Conservation (phyloP, 2,329 filamentous ascomycete genomes). For the Ilyonectria sp. region DNA sequence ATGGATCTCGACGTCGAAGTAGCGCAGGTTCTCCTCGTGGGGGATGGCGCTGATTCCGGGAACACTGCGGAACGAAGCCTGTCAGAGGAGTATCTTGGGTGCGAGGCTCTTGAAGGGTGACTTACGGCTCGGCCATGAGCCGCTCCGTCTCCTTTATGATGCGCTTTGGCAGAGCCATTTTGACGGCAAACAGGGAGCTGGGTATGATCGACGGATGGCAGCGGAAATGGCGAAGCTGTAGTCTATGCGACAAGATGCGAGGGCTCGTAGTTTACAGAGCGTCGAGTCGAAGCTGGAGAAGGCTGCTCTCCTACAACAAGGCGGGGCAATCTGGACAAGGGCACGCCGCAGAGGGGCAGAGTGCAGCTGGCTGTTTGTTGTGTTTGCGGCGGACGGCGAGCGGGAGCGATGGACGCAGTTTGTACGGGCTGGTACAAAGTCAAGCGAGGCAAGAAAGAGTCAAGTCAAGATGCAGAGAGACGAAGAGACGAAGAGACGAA, state of each 20-base stretch:
- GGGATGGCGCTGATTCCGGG: slow-evolving; percentile 96
- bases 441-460: slow-evolving; percentile 2
- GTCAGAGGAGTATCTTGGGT: slow-evolving; percentile 38
- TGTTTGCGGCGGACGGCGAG: neutral
- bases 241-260: neutral
- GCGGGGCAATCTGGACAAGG: slow-evolving; percentile 22
- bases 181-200: slow-evolving; percentile 1
- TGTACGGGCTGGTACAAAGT: neutral
- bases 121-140: slow-evolving; percentile 95
- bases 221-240: neutral
- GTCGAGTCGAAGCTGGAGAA: slow-evolving; percentile 21
- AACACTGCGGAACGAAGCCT: slow-evolving; percentile 71
- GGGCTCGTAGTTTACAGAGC: slow-evolving; percentile 16
- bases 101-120: slow-evolving; percentile 29
- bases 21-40: slow-evolving; percentile 96
- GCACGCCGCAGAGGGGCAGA: slow-evolving; percentile 21
- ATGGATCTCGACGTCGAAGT: slow-evolving; percentile 98
- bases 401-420: neutral
- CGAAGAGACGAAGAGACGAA: neutral
- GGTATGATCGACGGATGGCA: neutral
- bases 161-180: slow-evolving; percentile 89
- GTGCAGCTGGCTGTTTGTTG: slow-evolving; percentile 5
- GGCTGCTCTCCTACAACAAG: slow-evolving; percentile 9
- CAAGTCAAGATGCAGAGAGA: neutral
- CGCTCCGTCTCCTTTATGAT: slow-evolving; percentile 99